Conservation (phyloP, 768 basidiomycete species). For the Tulasnella sp. region DNA sequence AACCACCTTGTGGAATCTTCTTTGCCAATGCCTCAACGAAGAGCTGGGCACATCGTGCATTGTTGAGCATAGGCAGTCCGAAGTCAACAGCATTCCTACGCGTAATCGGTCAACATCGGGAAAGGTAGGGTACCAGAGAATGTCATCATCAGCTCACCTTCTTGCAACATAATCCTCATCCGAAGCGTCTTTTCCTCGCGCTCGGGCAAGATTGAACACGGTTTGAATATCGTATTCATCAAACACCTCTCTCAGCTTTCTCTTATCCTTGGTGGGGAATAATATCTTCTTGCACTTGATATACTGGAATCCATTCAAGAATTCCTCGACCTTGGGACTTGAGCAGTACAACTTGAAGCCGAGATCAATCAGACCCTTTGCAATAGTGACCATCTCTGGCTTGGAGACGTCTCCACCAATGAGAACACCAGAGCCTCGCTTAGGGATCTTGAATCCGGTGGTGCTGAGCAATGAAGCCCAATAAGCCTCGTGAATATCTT, state of each 20-base stretch:
- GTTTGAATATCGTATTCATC: conserved; percentile 89
- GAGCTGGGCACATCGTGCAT: conserved; percentile 73
- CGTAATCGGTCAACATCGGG: not conserved
- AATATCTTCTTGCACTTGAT: conserved; percentile 77
- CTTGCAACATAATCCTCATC: conserved; percentile 98
- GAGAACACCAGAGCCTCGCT: conserved; percentile 71
- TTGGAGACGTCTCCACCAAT: conserved; percentile 81
- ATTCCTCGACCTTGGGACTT: conserved; percentile 62
- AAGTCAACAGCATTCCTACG: conserved; percentile 88
- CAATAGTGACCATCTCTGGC: conserved; percentile 76
- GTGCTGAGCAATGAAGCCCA: conserved; percentile 91
- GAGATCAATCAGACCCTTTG: conserved; percentile 63
- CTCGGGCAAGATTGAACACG: conserved; percentile 83
- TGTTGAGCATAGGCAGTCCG: conserved; percentile 81
- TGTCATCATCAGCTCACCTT: conserved; percentile 36
- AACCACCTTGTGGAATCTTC: conserved; percentile 70
- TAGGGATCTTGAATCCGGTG: conserved; percentile 89
- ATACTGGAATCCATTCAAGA: conserved; percentile 65
- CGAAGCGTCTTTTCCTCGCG: conserved; percentile 56
- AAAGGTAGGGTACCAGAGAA: conserved; percentile 10
- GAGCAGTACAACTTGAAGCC: conserved; percentile 96
- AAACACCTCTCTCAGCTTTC: conserved; percentile 85
- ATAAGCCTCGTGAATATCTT: conserved; percentile 88
- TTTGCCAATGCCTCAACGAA: conserved; percentile 80
- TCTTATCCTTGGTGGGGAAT: conserved; percentile 94